A percentile compares a stretch with the other conserved stretches of the same genome.
phyloP scores from a whole-genome alignment of 2,329 filamentous ascomycete species.

The Trichoderma arundinaceum region DNA sequence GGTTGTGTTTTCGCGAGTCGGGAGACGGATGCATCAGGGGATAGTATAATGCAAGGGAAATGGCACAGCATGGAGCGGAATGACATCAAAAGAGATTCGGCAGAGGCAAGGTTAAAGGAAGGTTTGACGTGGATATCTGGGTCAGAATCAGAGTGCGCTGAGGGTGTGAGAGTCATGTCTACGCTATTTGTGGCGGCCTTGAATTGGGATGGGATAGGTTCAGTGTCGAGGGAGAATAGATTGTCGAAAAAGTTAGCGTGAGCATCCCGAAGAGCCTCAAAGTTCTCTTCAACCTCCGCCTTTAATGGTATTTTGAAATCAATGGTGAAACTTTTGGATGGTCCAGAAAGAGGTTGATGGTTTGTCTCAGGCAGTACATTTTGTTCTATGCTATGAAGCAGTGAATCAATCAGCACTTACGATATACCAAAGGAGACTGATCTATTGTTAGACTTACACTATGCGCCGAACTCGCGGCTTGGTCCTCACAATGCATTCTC shows the following conservation, averaged over 20 bases:
- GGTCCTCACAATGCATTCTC: slow-evolving; percentile 59
- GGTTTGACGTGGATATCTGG: slow-evolving; percentile 54
- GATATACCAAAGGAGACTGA: slow-evolving; percentile 40
- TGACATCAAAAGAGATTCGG: slow-evolving; percentile 50
- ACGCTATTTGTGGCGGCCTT: slow-evolving; percentile 35
- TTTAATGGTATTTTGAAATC: slow-evolving; percentile 55
- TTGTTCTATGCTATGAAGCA: neutral
- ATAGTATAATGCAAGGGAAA: slow-evolving; percentile 53
- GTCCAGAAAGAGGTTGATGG: slow-evolving; percentile 40
- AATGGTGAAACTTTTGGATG: slow-evolving; percentile 59
- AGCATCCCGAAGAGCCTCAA: slow-evolving; percentile 51
- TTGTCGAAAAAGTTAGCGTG: slow-evolving; percentile 53
- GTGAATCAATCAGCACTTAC: neutral
- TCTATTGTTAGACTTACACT: slow-evolving; percentile 41
- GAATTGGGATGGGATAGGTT: slow-evolving; percentile 31
- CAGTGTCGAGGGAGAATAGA: slow-evolving; percentile 44
- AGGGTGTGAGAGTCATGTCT: slow-evolving; percentile 39
- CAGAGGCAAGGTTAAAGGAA: slow-evolving; percentile 62
- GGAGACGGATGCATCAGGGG: slow-evolving; percentile 49
- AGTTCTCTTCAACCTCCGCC: slow-evolving; percentile 45
- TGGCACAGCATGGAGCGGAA: slow-evolving; percentile 53
- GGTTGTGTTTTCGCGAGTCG: slow-evolving; percentile 54
- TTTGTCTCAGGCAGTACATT: slow-evolving; percentile 35
- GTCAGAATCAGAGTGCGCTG: slow-evolving; percentile 43
- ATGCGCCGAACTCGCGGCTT: slow-evolving; percentile 55